Evolutionary conservation across 2,329 filamentous ascomycete species (phyloP), one percentile per base, ranked within the genome.

Genomic region (Periconia macrospinosa): DNA sequence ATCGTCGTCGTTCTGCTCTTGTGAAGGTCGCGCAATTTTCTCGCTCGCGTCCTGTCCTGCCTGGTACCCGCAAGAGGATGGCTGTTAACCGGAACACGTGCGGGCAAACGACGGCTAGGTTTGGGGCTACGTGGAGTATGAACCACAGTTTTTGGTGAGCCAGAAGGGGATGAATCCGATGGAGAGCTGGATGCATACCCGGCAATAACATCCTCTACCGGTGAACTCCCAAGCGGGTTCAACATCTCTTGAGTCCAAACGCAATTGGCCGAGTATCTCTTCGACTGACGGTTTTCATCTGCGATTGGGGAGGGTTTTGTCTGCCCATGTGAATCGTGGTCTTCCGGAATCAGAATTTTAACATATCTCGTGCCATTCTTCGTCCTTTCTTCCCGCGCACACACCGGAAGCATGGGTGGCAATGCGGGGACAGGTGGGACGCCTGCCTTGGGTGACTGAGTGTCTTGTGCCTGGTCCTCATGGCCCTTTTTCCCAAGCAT

Each of bases 231-330:
- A 10, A 65, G 55, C 13, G 68, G 68, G 40, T 61, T 60, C 1
- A 71, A 54, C 59, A 67, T 61, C 33, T 71, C 68, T 11, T 69
- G 65, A 3, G 63, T 67, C 46, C 63, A 70, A 15, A 55, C 18
- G 13, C 6, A 15, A 23, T 44, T 55, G 15, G 63, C 50, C 11
- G 62, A 58, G 9, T 60, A 45, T 19, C 63, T 54, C 40, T 57
- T 55, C 13, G 61, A 60, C 18, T 49, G 59, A 18, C 49, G 52
- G 41, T 55, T 46, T n/a, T 43, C 19, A 13, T 46, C 43, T 33
- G 51, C 47, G 8, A 59, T 45, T 3, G 53, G 41, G 52, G 46
- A 19, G 47, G 17, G 3, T 43, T 27, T 49, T 10, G 55, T 40
- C 17, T 43, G 43, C 19, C 51, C 27, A 1, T 56, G 53, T 23